phyloP scores from a whole-genome alignment of 495 filamentous ascomycete species.

The Xylaria sp. region DNA sequence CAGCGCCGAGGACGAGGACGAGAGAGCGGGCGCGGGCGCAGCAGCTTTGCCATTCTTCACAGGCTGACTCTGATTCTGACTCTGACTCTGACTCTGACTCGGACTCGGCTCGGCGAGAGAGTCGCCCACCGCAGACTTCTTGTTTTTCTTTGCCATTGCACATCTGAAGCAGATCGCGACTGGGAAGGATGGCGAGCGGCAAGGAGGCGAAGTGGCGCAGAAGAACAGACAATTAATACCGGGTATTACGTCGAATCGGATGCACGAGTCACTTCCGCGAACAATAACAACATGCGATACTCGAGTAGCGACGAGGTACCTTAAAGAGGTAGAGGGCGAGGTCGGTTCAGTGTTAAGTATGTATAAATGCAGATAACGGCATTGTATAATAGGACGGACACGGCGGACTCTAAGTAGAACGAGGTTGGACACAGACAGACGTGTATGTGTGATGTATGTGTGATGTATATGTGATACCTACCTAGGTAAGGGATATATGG shows the following conservation, averaged over 20 bases:
- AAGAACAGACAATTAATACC: not conserved
- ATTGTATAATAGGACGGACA: not conserved
- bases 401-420: too few species aligned
- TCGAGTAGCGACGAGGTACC: too few species aligned
- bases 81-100: too few species aligned
- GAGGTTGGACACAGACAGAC: too few species aligned
- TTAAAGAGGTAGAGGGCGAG: not conserved
- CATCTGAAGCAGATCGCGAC: conserved; percentile 29
- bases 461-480: not conserved
- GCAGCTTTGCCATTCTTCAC: conserved; percentile 37
- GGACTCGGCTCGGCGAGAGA: conserved; percentile 37
- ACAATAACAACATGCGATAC: not conserved
- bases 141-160: conserved; percentile 56
- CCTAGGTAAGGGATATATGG: too few species aligned
- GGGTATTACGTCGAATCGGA: not conserved
- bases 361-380: not conserved
- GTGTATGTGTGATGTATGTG: too few species aligned
- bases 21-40: conserved; percentile 48
- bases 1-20: conserved; percentile 61
- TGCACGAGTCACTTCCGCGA: not conserved
- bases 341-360: not conserved
- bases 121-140: conserved; percentile 43
- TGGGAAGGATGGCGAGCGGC: not conserved
- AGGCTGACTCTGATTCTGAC: too few species aligned
- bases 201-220: not conserved